phyloP scores from a whole-genome alignment of 192 early-diverging fungal genomes.

The Coemansia sp. region DNA sequence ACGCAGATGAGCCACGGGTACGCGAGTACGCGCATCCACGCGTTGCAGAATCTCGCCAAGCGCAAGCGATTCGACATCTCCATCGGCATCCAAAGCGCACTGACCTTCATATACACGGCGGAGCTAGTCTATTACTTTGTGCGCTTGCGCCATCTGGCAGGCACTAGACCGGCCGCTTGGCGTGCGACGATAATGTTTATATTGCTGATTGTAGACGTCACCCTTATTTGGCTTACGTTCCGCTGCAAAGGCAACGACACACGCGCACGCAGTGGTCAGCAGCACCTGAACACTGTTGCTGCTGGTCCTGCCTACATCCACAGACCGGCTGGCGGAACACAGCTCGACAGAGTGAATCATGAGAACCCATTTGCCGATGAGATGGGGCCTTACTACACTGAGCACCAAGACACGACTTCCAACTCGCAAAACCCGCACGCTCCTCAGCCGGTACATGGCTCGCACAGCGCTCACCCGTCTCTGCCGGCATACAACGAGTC shows the following conservation, averaged over 20 bases:
- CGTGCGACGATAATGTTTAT: slow-evolving; percentile 49
- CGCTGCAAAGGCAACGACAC: slow-evolving; percentile 22
- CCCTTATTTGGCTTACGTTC: slow-evolving; percentile 50
- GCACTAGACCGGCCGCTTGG: slow-evolving; percentile 40
- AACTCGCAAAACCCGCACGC: slow-evolving; percentile 3
- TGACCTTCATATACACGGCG: slow-evolving; percentile 35
- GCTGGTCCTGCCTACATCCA: background rate
- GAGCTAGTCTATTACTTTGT: slow-evolving; percentile 51
- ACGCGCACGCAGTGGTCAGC: background rate
- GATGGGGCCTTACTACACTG: slow-evolving; percentile 2
- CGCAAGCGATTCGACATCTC: slow-evolving; percentile 49
- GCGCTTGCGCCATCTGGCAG: slow-evolving; percentile 38
- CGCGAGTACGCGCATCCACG: slow-evolving; percentile 5
- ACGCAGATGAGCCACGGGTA: slow-evolving; percentile 19
- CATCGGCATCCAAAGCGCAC: slow-evolving; percentile 39
- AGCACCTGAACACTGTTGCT: background rate
- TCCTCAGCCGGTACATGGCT: slow-evolving; percentile 8
- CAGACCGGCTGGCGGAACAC: background rate
- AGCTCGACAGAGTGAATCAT: slow-evolving; percentile 1
- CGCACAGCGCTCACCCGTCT: slow-evolving; percentile 9
- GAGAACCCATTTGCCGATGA: slow-evolving; percentile 1
- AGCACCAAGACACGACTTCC: background rate
- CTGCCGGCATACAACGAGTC: slow-evolving; percentile 1
- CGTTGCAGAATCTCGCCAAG: slow-evolving; percentile 19
- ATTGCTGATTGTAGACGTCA: slow-evolving; percentile 40